A percentile compares a stretch with the other conserved stretches of the same genome.
These are phyloP conservation scores for Quercus tomentella DNA, from an alignment of 331 rosid species.

Conservation along the genomic window DNA sequence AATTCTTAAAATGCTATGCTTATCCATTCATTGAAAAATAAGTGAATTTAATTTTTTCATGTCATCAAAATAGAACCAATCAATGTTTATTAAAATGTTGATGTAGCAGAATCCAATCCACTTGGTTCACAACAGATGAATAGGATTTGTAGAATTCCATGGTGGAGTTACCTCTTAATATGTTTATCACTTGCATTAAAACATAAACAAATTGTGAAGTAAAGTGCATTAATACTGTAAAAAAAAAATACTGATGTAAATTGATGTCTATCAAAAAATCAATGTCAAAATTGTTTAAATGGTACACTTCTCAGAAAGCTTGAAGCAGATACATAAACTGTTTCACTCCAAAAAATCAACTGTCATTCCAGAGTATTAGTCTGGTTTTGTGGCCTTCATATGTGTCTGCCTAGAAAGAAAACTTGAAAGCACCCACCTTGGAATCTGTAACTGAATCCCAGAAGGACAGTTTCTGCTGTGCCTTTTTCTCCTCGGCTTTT, in stretches of 20 bases:
- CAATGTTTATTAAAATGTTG: too few relatives aligned
- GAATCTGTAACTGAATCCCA: slow-evolving; percentile 75
- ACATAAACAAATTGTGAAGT: not conserved
- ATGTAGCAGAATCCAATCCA: too few relatives aligned
- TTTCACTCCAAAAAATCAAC: not conserved
- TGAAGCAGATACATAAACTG: not conserved
- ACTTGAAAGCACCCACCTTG: slow-evolving; percentile 71
- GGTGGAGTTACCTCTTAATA: not conserved
- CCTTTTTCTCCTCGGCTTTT: slow-evolving; percentile 56
- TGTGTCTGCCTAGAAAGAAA: slow-evolving; percentile 50
- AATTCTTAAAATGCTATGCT: too few relatives aligned
- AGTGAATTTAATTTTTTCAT: too few relatives aligned
- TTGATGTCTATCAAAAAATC: not conserved
- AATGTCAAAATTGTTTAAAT: not conserved
- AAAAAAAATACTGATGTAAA: not conserved
- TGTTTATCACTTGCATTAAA: too few relatives aligned
- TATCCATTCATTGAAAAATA: too few relatives aligned
- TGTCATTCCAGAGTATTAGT: not conserved
- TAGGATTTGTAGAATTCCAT: too few relatives aligned
- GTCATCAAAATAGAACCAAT: too few relatives aligned
- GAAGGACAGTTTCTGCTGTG: slow-evolving; percentile 46
- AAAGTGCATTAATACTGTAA: not conserved
- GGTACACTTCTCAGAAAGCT: not conserved
- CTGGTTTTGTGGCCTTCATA: not conserved
- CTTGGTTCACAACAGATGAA: too few relatives aligned